phyloP scores from a whole-genome alignment of 116 monocot genomes.

The Phalaenopsis hybrid region DNA sequence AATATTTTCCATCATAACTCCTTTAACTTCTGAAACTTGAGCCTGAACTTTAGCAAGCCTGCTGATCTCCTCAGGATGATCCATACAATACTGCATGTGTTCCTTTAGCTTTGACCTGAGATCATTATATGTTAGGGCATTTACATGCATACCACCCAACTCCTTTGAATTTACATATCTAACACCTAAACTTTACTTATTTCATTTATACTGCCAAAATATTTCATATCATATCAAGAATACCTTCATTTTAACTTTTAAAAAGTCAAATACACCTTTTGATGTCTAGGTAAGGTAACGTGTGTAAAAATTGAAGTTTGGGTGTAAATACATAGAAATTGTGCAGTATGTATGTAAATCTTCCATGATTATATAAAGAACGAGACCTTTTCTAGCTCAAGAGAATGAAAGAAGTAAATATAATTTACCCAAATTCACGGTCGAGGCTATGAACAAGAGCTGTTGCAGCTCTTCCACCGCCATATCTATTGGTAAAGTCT shows the following conservation, averaged over 20 bases:
- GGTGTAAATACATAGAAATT: too few relatives aligned
- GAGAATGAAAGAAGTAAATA: neutral
- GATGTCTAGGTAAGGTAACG: too few relatives aligned
- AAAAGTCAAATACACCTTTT: too few relatives aligned
- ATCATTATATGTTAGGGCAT: neutral
- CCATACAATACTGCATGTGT: slow-evolving; percentile 79
- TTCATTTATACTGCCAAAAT: too few relatives aligned
- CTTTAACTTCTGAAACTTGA: slow-evolving; percentile 82
- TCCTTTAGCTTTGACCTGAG: slow-evolving; percentile 68
- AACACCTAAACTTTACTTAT: too few relatives aligned
- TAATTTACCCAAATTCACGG: slow-evolving; percentile 64
- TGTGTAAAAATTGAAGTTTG: too few relatives aligned
- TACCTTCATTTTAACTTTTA: neutral
- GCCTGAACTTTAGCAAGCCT: slow-evolving; percentile 69
- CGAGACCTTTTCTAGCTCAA: neutral
- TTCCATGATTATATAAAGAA: neutral
- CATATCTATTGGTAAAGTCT: slow-evolving; percentile 69
- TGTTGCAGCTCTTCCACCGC: slow-evolving; percentile 73
- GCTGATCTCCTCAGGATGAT: slow-evolving; percentile 81
- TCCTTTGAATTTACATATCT: too few relatives aligned
- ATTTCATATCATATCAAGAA: too few relatives aligned
- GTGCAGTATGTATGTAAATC: too few relatives aligned
- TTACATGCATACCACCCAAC: too few relatives aligned
- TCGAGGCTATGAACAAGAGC: slow-evolving; percentile 60
- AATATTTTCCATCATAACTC: slow-evolving; percentile 85